phyloP scores from a whole-genome alignment of 2,329 filamentous ascomycete genomes.

The Hypoxylon rubiginosum region DNA sequence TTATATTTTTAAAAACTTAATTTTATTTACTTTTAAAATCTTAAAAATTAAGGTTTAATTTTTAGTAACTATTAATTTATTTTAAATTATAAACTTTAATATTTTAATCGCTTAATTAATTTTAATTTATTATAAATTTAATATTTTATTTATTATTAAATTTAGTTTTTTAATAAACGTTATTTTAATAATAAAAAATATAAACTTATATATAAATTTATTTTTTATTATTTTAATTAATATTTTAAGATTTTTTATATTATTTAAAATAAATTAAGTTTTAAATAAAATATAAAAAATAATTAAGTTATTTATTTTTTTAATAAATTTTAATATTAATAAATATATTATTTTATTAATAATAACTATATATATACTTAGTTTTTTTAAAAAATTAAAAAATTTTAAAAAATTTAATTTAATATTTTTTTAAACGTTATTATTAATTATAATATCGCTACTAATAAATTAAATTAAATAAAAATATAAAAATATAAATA shows the following conservation, averaged over 20 bases:
- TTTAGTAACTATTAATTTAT: too few relatives aligned
- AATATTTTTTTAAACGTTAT: too few relatives aligned
- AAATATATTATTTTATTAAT: constrained; percentile 4
- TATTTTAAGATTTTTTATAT: too few relatives aligned
- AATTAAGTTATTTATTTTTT: constrained; percentile 11
- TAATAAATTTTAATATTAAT: constrained; percentile 15
- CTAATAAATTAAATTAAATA: constrained; percentile 14
- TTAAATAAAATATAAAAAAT: neutral
- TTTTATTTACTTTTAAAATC: too few relatives aligned
- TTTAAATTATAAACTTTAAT: neutral
- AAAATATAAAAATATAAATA: constrained; percentile 4
- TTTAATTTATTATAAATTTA: too few relatives aligned
- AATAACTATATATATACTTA: constrained; percentile 9
- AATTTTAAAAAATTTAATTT: constrained; percentile 7
- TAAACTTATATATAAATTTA: too few relatives aligned
- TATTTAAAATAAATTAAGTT: neutral
- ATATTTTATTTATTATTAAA: too few relatives aligned
- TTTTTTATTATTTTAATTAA: neutral
- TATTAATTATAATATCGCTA: constrained; percentile 17
- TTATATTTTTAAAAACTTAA: too few relatives aligned
- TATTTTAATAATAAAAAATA: too few relatives aligned
- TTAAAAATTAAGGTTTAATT: too few relatives aligned
- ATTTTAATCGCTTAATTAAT: too few relatives aligned
- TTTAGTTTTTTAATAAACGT: too few relatives aligned
- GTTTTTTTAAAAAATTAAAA: constrained; percentile 2